Percentiles rank a stretch among this genome's conserved stretches.
Conservation (phyloP, 2,329 filamentous ascomycete genomes). For the Fusarium sp. region DNA sequence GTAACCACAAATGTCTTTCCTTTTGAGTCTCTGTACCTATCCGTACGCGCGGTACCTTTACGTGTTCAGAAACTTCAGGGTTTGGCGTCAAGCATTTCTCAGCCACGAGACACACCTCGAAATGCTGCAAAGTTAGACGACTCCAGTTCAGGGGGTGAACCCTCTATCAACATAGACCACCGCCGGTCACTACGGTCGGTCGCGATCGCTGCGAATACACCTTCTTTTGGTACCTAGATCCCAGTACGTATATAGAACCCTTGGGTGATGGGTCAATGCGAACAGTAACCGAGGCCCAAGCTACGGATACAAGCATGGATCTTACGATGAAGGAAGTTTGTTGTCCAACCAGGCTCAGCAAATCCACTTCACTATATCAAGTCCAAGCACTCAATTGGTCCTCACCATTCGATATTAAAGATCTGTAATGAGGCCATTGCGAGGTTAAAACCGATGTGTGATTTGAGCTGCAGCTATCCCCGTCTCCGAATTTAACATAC, state of each 20-base stretch:
- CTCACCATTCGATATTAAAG: background rate
- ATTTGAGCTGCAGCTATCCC: conserved; percentile 26
- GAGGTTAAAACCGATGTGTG: background rate
- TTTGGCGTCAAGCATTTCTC: conserved; percentile 5
- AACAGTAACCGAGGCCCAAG: conserved; percentile 3
- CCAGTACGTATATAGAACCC: background rate
- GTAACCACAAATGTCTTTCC: conserved; percentile 20
- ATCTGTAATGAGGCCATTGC: conserved; percentile 5
- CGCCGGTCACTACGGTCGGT: conserved; percentile 20
- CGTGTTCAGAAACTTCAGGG: background rate
- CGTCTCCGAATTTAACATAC: conserved; percentile 19
- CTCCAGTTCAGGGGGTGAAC: conserved; percentile 4
- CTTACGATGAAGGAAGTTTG: background rate
- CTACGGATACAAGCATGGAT: conserved; percentile 11
- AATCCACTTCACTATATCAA: conserved; percentile 9
- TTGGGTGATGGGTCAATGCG: conserved; percentile 16
- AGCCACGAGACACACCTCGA: background rate
- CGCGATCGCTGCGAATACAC: background rate
- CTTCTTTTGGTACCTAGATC: conserved; percentile 2
- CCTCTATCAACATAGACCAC: conserved; percentile 4
- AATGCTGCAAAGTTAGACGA: background rate
- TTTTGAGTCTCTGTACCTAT: background rate
- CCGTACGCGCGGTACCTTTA: background rate
- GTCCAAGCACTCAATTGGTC: conserved; percentile 17
- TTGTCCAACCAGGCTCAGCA: conserved; percentile 8